These are phyloP conservation scores for Cucurbita pepo DNA, from an alignment of 306 rosid species.

Conservation along the genomic window DNA sequence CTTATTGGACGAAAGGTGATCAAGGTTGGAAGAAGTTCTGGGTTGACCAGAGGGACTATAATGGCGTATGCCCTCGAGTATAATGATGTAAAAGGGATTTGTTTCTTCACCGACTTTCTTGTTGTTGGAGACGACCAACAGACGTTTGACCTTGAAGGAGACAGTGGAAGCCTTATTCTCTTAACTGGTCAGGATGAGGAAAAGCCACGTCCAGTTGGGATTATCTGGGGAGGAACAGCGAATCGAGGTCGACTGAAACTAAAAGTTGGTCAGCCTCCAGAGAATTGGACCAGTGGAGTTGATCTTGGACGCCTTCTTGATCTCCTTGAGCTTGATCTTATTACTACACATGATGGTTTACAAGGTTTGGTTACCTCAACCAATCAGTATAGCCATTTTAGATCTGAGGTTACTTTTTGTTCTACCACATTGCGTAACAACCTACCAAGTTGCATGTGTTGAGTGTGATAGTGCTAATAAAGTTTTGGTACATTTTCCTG, in stretches of 20 bases:
- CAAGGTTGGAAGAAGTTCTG: constrained; percentile 98
- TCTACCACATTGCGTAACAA: neutral
- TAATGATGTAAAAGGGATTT: constrained; percentile 92
- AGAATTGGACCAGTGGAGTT: constrained; percentile 99
- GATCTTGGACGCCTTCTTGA: constrained; percentile 96
- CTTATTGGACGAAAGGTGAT: constrained; percentile 86
- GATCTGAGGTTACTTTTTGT: neutral
- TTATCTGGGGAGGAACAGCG: constrained; percentile 99
- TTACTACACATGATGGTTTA: constrained; percentile 59
- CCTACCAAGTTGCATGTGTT: neutral
- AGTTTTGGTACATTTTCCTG: neutral
- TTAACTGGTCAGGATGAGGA: constrained; percentile 60
- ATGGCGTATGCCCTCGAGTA: constrained; percentile 95
- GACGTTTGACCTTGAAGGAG: constrained; percentile 2
- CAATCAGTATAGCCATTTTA: constrained; percentile 3
- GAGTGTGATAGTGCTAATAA: neutral
- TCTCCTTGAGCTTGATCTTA: constrained; percentile 87
- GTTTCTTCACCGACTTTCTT: constrained; percentile 97
- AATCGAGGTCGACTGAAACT: constrained; percentile 87
- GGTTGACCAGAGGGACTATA: constrained; percentile 84
- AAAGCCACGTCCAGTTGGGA: constrained; percentile 83
- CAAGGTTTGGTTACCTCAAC: constrained; percentile 57
- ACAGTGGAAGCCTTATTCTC: constrained; percentile 96
- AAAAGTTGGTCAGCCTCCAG: constrained; percentile 79
- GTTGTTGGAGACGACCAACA: constrained; percentile 43